phyloP scores from a whole-genome alignment of 805 yeast genomes.

The Wickerhamomyces canadensis region DNA sequence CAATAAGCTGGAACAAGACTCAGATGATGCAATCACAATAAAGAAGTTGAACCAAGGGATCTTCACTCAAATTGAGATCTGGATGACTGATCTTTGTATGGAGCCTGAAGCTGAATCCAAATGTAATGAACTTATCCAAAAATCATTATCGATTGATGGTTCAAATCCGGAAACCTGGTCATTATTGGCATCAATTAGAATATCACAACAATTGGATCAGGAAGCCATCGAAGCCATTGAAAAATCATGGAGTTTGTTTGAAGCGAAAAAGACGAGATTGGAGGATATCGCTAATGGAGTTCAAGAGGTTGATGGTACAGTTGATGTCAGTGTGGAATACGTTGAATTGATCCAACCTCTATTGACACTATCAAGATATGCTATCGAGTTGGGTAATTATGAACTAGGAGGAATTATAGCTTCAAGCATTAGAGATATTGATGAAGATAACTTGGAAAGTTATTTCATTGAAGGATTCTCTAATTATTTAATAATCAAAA shows the following conservation, averaged over 20 bases:
- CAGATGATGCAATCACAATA: slow-evolving; percentile 30
- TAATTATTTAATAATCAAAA: slow-evolving; percentile 44
- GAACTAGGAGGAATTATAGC: slow-evolving; percentile 67
- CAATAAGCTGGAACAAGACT: slow-evolving; percentile 28
- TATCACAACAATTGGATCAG: slow-evolving; percentile 70
- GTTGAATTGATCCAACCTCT: slow-evolving; percentile 71
- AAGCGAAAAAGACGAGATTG: slow-evolving; percentile 40
- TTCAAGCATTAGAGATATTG: slow-evolving; percentile 61
- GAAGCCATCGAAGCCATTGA: slow-evolving; percentile 69
- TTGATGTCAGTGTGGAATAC: slow-evolving; percentile 45
- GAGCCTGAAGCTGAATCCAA: slow-evolving; percentile 78
- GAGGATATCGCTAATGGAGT: slow-evolving; percentile 38
- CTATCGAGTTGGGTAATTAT: slow-evolving; percentile 70
- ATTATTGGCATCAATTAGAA: slow-evolving; percentile 77
- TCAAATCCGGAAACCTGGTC: slow-evolving; percentile 72
- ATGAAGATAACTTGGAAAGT: slow-evolving; percentile 79
- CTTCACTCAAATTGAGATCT: slow-evolving; percentile 83
- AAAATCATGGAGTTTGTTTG: slow-evolving; percentile 70
- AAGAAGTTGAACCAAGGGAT: slow-evolving; percentile 71
- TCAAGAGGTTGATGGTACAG: slow-evolving; percentile 12
- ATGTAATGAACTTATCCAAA: slow-evolving; percentile 68
- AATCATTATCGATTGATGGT: slow-evolving; percentile 55
- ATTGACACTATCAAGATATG: slow-evolving; percentile 63
- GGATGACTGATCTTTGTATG: slow-evolving; percentile 98
- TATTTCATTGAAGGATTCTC: slow-evolving; percentile 83